Evolutionary conservation across 352 stramenopile genomes (phyloP).

Genomic region (Pythium apleroticum): DNA sequence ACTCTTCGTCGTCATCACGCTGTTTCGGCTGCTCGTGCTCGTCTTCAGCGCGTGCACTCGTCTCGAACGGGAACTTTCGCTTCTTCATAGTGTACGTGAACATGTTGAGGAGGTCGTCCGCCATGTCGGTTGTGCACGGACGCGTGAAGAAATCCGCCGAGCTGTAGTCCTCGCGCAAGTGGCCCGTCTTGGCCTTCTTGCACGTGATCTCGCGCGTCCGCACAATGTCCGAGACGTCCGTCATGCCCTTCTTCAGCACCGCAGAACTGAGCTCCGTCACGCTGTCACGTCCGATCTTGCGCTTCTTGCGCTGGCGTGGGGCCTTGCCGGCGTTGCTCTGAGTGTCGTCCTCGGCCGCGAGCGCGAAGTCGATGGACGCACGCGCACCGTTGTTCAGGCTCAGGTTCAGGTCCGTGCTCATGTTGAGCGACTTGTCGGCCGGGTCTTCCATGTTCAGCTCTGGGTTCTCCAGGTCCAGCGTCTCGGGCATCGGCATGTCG

Average conservation of each 20-base stretch:
- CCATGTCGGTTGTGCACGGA: slow-evolving; percentile 59
- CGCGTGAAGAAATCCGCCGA: slow-evolving; percentile 52
- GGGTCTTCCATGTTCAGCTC: slow-evolving; percentile 38
- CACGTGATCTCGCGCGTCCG: slow-evolving; percentile 47
- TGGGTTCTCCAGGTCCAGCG: slow-evolving; percentile 47
- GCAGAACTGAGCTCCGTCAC: slow-evolving; percentile 79
- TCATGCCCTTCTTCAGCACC: slow-evolving; percentile 76
- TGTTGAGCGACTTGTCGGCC: slow-evolving; percentile 48
- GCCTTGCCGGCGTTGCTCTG: slow-evolving; percentile 16
- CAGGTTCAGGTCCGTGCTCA: slow-evolving; percentile 68
- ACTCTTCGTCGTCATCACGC: slow-evolving; percentile 33
- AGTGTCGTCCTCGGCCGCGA: slow-evolving; percentile 45
- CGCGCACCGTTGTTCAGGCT: slow-evolving; percentile 66
- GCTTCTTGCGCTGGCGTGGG: slow-evolving; percentile 70
- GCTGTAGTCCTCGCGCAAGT: slow-evolving; percentile 27
- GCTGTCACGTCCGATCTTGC: slow-evolving; percentile 76
- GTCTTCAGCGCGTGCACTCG: slow-evolving; percentile 11
- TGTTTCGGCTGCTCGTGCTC: not conserved
- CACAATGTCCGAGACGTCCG: slow-evolving; percentile 75
- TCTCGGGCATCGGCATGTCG: slow-evolving; percentile 37
- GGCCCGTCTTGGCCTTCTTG: slow-evolving; percentile 33
- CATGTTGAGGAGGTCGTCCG: slow-evolving; percentile 67
- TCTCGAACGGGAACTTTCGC: slow-evolving; percentile 72
- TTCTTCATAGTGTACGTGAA: slow-evolving; percentile 87
- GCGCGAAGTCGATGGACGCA: slow-evolving; percentile 63